A percentile compares a stretch with the other conserved stretches of the same genome.
Conservation (phyloP, 768 basidiomycete species). For the Auriscalpium orientale region DNA sequence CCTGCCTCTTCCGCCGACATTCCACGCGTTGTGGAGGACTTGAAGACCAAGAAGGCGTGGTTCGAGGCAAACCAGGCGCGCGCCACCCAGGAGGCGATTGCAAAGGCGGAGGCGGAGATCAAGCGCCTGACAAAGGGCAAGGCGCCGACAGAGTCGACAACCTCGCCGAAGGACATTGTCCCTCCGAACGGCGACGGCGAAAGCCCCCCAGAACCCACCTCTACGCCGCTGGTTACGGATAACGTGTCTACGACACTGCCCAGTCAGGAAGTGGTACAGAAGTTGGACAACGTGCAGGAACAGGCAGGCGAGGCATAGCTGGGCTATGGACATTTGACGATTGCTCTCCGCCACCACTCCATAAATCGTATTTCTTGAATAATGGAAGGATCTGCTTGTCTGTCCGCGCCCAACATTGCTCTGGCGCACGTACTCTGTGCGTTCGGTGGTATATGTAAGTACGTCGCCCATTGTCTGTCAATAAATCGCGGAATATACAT, state of each 20-base stretch:
- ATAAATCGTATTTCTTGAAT: no score
- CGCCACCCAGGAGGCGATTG: conserved; percentile 70
- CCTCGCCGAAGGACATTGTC: conserved; percentile 22
- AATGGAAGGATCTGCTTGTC: not conserved
- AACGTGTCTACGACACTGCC: conserved; percentile 26
- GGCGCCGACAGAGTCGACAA: conserved; percentile 24
- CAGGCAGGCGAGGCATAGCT: conserved; percentile 18
- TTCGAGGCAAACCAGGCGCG: conserved; percentile 86
- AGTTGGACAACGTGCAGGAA: conserved; percentile 35
- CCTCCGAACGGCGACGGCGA: conserved; percentile 35
- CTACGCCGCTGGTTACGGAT: conserved; percentile 32
- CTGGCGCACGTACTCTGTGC: no score
- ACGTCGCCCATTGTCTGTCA: not conserved
- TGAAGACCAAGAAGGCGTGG: conserved; percentile 93
- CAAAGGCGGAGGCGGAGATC: conserved; percentile 74
- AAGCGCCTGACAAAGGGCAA: conserved; percentile 48
- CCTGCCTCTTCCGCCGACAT: conserved; percentile 73
- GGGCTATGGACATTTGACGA: no score
- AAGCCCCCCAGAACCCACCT: conserved; percentile 35
- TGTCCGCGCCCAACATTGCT: not conserved
- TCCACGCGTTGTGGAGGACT: conserved; percentile 77
- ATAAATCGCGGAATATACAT: not conserved
- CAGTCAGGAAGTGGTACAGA: conserved; percentile 34
- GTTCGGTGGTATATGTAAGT: no score
- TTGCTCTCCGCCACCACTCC: no score